Evolutionary conservation across 108 stramenopile genomes (phyloP), one percentile per base, ranked within the genome.

Genomic region (Cyclostephanos invisitatus): DNA sequence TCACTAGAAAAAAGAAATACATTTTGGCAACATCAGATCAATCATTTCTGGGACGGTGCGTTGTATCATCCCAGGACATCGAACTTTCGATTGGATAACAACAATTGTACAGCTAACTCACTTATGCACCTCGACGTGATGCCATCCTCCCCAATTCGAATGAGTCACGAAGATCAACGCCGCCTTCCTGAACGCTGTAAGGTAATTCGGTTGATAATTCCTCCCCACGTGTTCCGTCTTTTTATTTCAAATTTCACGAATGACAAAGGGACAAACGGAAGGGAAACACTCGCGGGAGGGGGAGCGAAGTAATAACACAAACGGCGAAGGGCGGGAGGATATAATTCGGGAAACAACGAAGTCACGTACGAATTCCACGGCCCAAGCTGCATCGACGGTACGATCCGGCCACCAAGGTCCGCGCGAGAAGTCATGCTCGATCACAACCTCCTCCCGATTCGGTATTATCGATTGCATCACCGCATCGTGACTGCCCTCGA

Each of bases 371-470:
- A 91, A 91, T 63, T 95, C 94, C 10, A 92, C 91, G 21, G 74
- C 75, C 91, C 91, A 95, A 2, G 77, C 91, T 6, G 88, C 89
- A 78, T 92, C 91, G n/a, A 88, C 86, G 0, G 91, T 92, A 6
- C 84, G 38, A 6, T 64, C 79, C 10, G 94, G 94, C 94, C 94
- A 95, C 89, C 89, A 95, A 27, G 94, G 94, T 47, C 94, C 94
- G 55, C 88, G 54, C 14, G 76, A 71, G 65, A 87, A 89, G 51
- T 91, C 90, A 55, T 91, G 90, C 62, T 85, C 77, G n/a, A 84
- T 66, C 28, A 88, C 78, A 11, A 49, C 54, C 25, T 64, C 86
- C 15, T 73, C 51, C 25, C 54, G 35, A 61, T 81, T 53, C 28
- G 93, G 93, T 22, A 95, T 24, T 10, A 92, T 51, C 36, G 60